These are phyloP conservation scores for Zygoascus flipseniorum DNA, from an alignment of 805 yeast species.

Conservation along the genomic window DNA sequence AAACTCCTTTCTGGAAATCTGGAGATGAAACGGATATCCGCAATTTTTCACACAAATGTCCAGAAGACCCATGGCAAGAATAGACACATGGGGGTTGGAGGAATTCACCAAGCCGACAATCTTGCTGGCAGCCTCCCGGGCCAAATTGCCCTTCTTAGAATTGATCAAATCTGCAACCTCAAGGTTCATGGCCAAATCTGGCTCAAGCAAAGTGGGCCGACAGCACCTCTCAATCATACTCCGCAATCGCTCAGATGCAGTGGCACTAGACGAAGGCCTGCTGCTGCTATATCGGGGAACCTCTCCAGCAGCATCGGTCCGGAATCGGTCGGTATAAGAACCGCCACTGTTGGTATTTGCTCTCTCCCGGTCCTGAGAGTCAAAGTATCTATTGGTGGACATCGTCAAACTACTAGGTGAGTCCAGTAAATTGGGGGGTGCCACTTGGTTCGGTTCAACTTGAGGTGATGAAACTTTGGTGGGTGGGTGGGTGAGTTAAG, in stretches of 20 bases:
- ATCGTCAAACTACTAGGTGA: not conserved
- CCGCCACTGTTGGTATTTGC: constrained; percentile 2
- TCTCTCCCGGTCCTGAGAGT: constrained; percentile 4
- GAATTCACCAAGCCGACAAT: constrained; percentile 76
- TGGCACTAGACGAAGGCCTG: constrained; percentile 5
- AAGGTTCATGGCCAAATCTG: constrained; percentile 77
- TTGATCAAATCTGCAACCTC: constrained; percentile 92
- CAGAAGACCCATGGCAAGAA: constrained; percentile 64
- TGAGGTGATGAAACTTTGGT: too few species aligned
- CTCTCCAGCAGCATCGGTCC: constrained; percentile 16
- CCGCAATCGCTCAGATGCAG: constrained; percentile 17
- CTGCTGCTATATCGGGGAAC: constrained; percentile 1
- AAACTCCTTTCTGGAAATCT: constrained; percentile 90
- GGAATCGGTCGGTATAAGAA: constrained; percentile 27
- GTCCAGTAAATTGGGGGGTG: not conserved
- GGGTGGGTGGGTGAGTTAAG: too few species aligned
- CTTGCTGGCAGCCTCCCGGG: constrained; percentile 86
- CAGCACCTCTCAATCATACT: constrained; percentile 64
- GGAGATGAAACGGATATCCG: constrained; percentile 94
- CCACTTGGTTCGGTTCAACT: not conserved
- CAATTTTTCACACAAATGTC: constrained; percentile 95
- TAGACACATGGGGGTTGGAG: constrained; percentile 73
- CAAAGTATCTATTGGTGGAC: constrained; percentile 8
- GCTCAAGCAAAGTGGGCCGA: constrained; percentile 71
- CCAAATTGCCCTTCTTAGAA: constrained; percentile 82